Evolutionary conservation across 2,329 filamentous ascomycete genomes (phyloP).

Genomic region (Paraconiothyrium brasiliense): DNA sequence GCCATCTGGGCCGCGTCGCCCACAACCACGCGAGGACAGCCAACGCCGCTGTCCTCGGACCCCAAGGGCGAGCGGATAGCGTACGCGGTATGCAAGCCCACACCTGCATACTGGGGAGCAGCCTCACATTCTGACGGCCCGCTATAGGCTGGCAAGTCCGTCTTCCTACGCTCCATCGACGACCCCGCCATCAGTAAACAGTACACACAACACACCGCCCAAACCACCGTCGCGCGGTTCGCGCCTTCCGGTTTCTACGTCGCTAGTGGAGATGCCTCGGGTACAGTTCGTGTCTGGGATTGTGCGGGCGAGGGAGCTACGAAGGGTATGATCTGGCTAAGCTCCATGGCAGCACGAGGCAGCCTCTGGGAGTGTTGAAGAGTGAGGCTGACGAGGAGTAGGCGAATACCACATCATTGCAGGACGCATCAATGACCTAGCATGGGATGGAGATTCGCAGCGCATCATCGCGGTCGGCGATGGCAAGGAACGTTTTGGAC

Average conservation of each 20-base stretch:
- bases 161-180: constrained; percentile 96
- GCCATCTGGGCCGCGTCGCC: constrained; percentile 87
- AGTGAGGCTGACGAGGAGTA: constrained; percentile 45
- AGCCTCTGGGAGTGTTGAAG: neutral
- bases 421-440: constrained; percentile 93
- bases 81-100: constrained; percentile 75
- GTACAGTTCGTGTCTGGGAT: constrained; percentile 92
- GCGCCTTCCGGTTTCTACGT: constrained; percentile 94
- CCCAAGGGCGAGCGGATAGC: constrained; percentile 89
- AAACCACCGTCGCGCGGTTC: constrained; percentile 93
- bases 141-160: constrained; percentile 86
- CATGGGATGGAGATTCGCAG: constrained; percentile 97
- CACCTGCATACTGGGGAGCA: neutral
- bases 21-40: constrained; percentile 82
- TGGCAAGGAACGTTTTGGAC: constrained; percentile 90
- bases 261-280: constrained; percentile 87
- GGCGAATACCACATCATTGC: constrained; percentile 94
- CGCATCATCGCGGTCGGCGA: constrained; percentile 96
- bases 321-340: constrained; percentile 63
- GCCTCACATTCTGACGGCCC: constrained; percentile 19
- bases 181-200: constrained; percentile 84
- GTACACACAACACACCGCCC: constrained; percentile 88
- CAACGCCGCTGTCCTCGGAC: constrained; percentile 88
- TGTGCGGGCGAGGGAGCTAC: constrained; percentile 84
- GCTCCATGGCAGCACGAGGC: constrained; percentile 1